Conservation (phyloP, 2,329 filamentous ascomycete genomes). For the Aspergillus sp. region DNA sequence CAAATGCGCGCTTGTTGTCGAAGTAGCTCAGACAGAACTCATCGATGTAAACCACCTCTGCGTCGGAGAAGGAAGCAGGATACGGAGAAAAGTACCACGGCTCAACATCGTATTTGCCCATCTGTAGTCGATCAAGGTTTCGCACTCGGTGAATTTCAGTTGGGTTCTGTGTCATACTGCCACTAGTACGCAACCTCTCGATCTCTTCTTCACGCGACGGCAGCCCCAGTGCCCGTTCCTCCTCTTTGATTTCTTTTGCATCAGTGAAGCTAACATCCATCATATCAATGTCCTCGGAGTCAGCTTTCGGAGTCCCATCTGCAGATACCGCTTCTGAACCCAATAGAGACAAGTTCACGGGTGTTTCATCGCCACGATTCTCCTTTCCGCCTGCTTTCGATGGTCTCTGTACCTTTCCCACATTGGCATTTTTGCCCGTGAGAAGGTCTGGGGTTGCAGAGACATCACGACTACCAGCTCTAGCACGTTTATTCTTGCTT, state of each 20-base stretch:
- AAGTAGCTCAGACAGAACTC: slow-evolving; percentile 96
- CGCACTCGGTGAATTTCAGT: slow-evolving; percentile 94
- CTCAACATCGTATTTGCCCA: slow-evolving; percentile 87
- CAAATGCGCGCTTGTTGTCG: slow-evolving; percentile 77
- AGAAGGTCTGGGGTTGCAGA: slow-evolving; percentile 57
- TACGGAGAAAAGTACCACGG: slow-evolving; percentile 99
- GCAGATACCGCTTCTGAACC: slow-evolving; percentile 38
- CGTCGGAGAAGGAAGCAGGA: slow-evolving; percentile 81
- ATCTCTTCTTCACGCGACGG: slow-evolving; percentile 82
- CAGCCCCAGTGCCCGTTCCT: slow-evolving; percentile 36
- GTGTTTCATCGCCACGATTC: slow-evolving; percentile 52
- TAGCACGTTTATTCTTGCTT: slow-evolving; percentile 59
- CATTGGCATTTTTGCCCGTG: slow-evolving; percentile 49
- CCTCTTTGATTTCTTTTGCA: slow-evolving; percentile 35
- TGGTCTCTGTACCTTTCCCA: slow-evolving; percentile 47
- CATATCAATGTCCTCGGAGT: slow-evolving; percentile 46
- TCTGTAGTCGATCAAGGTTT: slow-evolving; percentile 91
- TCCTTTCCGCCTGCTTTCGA: slow-evolving; percentile 62
- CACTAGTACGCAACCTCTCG: slow-evolving; percentile 88
- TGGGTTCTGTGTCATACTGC: slow-evolving; percentile 98
- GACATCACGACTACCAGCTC: slow-evolving; percentile 53
- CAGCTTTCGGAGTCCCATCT: slow-evolving; percentile 41
- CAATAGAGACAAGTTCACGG: slow-evolving; percentile 31
- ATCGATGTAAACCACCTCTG: slow-evolving; percentile 92
- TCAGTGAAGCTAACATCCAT: slow-evolving; percentile 34